Percentiles rank a stretch among this genome's conserved stretches.
Evolutionary conservation across 2,329 filamentous ascomycete genomes (phyloP).

Genomic region (Immersiporthe knoxdaviesiana): DNA sequence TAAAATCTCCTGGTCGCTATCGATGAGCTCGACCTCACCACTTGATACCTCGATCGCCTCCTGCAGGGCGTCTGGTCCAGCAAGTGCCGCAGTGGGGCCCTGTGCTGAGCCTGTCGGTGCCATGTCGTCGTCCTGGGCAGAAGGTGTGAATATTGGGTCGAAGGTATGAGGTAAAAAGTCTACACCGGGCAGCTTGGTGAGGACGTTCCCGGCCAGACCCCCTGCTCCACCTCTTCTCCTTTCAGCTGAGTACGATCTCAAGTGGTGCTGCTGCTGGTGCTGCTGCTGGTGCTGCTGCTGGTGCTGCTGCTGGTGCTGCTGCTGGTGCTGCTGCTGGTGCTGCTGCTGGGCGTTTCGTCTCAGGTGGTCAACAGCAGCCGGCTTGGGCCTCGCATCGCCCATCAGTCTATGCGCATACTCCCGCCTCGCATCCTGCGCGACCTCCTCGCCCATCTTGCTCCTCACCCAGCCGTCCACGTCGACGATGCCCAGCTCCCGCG

Average conservation of each 20-base stretch:
- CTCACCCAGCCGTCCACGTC: conserved; percentile 20
- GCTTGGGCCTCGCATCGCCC: conserved; percentile 18
- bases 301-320: too few species aligned
- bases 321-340: neutral
- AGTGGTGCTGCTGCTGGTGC: neutral
- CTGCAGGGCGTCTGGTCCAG: neutral
- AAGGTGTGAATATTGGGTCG: neutral
- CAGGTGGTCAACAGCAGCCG: neutral
- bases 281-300: neutral
- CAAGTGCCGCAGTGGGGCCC: neutral
- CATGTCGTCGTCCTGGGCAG: neutral
- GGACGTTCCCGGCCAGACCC: neutral
- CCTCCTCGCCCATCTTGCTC: conserved; percentile 25
- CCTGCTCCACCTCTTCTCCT: neutral
- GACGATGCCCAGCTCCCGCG: conserved; percentile 18
- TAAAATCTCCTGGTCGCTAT: neutral
- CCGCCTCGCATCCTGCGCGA: conserved; percentile 14
- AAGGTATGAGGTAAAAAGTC: neutral
- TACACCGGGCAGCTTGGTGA: conserved; percentile 7
- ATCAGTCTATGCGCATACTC: conserved; percentile 22
- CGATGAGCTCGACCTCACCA: conserved; percentile 1
- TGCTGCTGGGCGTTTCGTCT: conserved; percentile 3
- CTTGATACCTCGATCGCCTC: conserved; percentile 5
- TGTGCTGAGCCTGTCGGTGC: neutral
- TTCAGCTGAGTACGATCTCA: neutral